A percentile compares a stretch with the other conserved stretches of the same genome.
phyloP scores from a whole-genome alignment of 768 basidiomycete genomes.

The Mycena filopes region DNA sequence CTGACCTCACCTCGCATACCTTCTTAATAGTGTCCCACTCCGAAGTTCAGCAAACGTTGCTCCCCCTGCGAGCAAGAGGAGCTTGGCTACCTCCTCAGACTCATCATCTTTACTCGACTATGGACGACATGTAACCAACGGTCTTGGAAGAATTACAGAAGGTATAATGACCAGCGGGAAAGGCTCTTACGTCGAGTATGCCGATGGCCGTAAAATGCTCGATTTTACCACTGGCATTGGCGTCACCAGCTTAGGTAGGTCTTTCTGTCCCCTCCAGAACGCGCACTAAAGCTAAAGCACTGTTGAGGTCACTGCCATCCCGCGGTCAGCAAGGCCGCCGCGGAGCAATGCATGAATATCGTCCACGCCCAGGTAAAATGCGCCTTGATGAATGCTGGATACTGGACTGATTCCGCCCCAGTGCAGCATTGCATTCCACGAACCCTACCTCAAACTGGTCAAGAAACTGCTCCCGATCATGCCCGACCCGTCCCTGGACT shows the following conservation, averaged over 20 bases:
- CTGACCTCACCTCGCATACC: background rate
- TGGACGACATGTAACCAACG: constrained; percentile 57
- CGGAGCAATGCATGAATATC: constrained; percentile 85
- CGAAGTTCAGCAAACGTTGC: constrained; percentile 6
- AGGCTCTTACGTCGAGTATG: constrained; percentile 78
- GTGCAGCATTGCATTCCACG: constrained; percentile 91
- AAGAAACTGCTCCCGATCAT: constrained; percentile 87
- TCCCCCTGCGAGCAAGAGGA: constrained; percentile 4
- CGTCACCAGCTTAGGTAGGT: constrained; percentile 82
- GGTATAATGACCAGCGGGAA: constrained; percentile 74
- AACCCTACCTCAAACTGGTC: constrained; percentile 88
- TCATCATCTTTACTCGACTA: constrained; percentile 46
- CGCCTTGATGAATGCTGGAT: background rate
- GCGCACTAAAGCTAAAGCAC: constrained; percentile 3
- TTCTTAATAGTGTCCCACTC: constrained; percentile 8
- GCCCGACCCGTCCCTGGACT: constrained; percentile 91
- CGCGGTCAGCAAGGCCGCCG: constrained; percentile 85
- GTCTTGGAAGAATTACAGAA: constrained; percentile 55
- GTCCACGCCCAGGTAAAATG: constrained; percentile 78
- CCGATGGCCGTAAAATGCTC: constrained; percentile 78
- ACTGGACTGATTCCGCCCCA: constrained; percentile 40
- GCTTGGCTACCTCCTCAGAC: constrained; percentile 23
- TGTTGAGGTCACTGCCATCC: constrained; percentile 86
- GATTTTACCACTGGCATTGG: constrained; percentile 93
- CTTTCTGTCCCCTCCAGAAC: background rate